Evolutionary conservation across 164 flowering plant genomes (phyloP).

Genomic region (Paratinospora sagittata): DNA sequence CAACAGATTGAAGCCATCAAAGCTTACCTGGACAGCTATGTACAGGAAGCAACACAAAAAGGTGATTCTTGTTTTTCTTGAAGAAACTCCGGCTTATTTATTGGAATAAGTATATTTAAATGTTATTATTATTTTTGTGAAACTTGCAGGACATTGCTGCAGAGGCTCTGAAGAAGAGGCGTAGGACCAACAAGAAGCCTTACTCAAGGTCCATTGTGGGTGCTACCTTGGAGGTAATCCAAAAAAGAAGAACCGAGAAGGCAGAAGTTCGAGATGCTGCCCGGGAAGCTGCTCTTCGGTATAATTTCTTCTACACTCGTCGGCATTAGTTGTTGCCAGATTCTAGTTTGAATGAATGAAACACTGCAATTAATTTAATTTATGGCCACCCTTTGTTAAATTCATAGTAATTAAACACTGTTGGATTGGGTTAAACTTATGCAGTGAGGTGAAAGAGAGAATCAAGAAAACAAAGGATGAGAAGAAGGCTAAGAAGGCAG

Average conservation of each 20-base stretch:
- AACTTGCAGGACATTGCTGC: constrained; percentile 33
- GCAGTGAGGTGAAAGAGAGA: constrained; percentile 47
- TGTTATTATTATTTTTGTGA: too few relatives aligned
- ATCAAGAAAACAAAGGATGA: constrained; percentile 50
- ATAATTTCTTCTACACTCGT: constrained; percentile 4
- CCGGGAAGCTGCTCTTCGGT: constrained; percentile 45
- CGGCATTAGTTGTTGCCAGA: neutral
- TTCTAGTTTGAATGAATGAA: too few relatives aligned
- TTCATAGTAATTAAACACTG: neutral
- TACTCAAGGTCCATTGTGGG: too few relatives aligned
- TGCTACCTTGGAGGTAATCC: constrained; percentile 44
- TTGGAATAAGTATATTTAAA: neutral
- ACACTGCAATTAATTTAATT: neutral
- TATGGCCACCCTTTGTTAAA: neutral
- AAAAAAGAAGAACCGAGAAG: constrained; percentile 45
- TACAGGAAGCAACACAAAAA: constrained; percentile 60
- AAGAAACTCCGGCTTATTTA: neutral
- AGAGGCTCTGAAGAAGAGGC: constrained; percentile 45
- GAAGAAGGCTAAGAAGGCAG: constrained; percentile 51
- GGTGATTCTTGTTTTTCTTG: constrained; percentile 20
- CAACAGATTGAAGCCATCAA: constrained; percentile 74
- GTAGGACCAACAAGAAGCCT: constrained; percentile 42
- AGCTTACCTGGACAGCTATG: constrained; percentile 71
- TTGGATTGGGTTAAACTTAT: neutral
- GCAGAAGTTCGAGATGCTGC: constrained; percentile 50